These are phyloP conservation scores for Aspergillus niger DNA, from an alignment of 2,329 filamentous ascomycete species.

Conservation along the genomic window DNA sequence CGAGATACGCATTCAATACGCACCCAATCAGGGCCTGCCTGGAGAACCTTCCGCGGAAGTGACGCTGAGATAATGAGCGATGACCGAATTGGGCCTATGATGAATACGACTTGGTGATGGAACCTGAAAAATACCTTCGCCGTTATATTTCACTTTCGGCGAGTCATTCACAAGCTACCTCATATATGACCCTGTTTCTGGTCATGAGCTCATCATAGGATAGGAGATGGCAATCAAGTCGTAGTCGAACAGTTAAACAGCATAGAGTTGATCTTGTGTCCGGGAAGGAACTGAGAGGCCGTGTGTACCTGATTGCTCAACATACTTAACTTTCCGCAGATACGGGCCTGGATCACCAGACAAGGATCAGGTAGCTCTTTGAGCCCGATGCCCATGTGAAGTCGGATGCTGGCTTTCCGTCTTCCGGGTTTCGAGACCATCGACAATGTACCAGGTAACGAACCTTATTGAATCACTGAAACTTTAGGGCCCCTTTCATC, in stretches of 20 bases:
- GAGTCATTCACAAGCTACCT: no score
- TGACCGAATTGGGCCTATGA: background rate
- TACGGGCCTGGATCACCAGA: background rate
- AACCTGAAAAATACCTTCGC: no score
- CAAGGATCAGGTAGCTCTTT: background rate
- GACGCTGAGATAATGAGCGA: background rate
- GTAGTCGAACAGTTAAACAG: no score
- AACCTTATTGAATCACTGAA: background rate
- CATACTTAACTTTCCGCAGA: background rate
- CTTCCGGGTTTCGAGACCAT: background rate
- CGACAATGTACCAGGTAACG: background rate
- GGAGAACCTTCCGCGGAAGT: background rate
- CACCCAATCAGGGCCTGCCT: background rate
- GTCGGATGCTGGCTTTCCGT: background rate
- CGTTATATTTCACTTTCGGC: no score
- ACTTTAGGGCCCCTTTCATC: background rate
- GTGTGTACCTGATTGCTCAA: no score
- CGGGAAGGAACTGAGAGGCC: no score
- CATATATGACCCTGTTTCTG: no score
- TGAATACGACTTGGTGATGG: background rate
- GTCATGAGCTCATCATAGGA: no score
- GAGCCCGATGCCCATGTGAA: background rate
- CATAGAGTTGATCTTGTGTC: no score
- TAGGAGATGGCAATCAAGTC: no score
- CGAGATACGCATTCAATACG: background rate